Evolutionary conservation across 257 asterid species (phyloP), one percentile per base, ranked within the genome.

Genomic region (Rauvolfia tetraphylla): DNA sequence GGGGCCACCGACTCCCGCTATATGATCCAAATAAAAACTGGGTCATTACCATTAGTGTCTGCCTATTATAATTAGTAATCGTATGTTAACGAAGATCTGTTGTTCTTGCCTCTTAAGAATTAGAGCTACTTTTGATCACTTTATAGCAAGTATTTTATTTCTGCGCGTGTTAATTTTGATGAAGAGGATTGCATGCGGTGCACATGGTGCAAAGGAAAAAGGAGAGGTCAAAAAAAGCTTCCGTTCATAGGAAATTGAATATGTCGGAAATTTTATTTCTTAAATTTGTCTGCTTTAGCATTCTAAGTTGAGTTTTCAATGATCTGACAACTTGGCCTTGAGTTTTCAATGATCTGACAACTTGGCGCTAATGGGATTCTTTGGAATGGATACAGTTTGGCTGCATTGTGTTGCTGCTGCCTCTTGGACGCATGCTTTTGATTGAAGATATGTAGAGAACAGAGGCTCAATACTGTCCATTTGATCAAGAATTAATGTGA

Each of bases 371-470:
- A 48, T 42, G 39, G 29, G 27, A 23, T 10, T 70, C 9, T 70
- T 70, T 70, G 12, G 23, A 41, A 44, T n/a, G 13, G 20, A 13
- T 14, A 75, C 84, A 83, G 86, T 80, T 74, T 83, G 86, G 84
- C 84, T 63, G 86, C 86, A 38, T 31, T 83, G 57, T 83, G 86
- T 61, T 80, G 86, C 59, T 83, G 86, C 73, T 83, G 84, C 23
- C 84, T 83, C 36, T 74, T 83, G 62, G 86, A 83, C 27, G 84
- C 80, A 0, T 80, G 84, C 80, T 77, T 83, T 59, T 83, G 73
- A 83, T 63, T n/a, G 68, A 23, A 18, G 76, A 33, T 2, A 0
- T 7, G 61, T 29, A 33, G 34, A 72, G 66, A 23, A 72, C 33
- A 23, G 34, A 31, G 25, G 20, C 22, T 27, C 14, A 25, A 3